Conservation (phyloP, 2,329 filamentous ascomycete genomes). For the Botrytis sinoallii region DNA sequence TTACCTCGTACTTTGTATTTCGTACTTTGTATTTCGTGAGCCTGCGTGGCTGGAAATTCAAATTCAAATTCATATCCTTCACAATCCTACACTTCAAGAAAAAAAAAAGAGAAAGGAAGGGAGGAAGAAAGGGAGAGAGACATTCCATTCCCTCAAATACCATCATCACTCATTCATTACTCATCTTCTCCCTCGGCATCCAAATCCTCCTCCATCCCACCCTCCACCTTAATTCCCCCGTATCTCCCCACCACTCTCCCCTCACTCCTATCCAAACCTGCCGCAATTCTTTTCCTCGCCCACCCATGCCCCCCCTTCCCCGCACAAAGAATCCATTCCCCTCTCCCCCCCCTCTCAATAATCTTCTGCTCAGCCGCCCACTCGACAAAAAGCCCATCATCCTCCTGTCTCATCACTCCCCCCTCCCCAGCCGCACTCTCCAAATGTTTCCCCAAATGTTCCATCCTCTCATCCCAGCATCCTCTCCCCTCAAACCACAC, state of each 20-base stretch:
- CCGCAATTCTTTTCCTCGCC: not conserved
- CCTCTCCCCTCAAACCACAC: conserved; percentile 56
- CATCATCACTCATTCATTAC: conserved; percentile 5
- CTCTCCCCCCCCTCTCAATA: conserved; percentile 23
- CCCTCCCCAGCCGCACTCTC: conserved; percentile 48
- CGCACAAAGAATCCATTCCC: conserved; percentile 4
- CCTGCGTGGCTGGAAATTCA: not conserved
- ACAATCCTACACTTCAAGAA: not conserved
- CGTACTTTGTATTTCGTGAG: not conserved
- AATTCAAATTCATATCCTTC: not conserved
- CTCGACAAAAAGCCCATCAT: conserved; percentile 26
- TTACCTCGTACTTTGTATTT: not conserved
- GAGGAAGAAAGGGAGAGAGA: not conserved
- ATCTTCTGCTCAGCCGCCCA: conserved; percentile 29
- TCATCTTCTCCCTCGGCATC: conserved; percentile 31
- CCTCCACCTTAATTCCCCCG: not conserved
- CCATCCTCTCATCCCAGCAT: conserved; percentile 80
- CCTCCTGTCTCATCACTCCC: conserved; percentile 10
- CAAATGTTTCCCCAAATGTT: conserved; percentile 80
- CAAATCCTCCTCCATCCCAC: conserved; percentile 20
- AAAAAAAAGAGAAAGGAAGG: not conserved
- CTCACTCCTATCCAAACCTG: not conserved
- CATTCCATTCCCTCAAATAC: not conserved
- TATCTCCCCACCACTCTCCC: not conserved
- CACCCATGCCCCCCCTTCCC: not conserved